Evolutionary conservation across 2,329 filamentous ascomycete genomes (phyloP).

Genomic region (Beauveria brongniartii): DNA sequence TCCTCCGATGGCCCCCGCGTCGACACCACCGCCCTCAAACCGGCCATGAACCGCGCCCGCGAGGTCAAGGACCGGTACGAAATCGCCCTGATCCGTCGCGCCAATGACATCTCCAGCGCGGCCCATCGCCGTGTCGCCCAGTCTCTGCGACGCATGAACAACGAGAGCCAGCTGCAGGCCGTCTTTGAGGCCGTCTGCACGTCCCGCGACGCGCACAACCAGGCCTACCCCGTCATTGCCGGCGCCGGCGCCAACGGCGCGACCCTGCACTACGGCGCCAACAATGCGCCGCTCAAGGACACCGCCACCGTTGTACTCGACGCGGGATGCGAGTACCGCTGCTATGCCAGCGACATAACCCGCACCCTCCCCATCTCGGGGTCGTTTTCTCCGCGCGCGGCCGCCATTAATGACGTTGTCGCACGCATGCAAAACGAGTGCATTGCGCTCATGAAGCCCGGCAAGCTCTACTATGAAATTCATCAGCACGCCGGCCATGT

Average conservation of each 20-base stretch:
- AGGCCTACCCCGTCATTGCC: constrained; percentile 86
- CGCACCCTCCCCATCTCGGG: constrained; percentile 75
- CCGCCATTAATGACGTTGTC: constrained; percentile 69
- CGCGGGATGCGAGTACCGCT: constrained; percentile 75
- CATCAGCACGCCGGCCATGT: constrained; percentile 66
- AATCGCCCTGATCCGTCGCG: constrained; percentile 69
- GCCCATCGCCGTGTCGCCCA: constrained; percentile 69
- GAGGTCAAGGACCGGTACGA: constrained; percentile 84
- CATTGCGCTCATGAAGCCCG: constrained; percentile 60
- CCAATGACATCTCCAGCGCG: constrained; percentile 68
- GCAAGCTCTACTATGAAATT: constrained; percentile 61
- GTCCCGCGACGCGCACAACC: constrained; percentile 61
- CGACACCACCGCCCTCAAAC: constrained; percentile 47
- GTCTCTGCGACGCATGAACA: constrained; percentile 53
- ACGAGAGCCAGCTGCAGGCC: constrained; percentile 79
- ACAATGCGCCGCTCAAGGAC: constrained; percentile 62
- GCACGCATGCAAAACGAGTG: constrained; percentile 72
- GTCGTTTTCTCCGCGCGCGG: constrained; percentile 57
- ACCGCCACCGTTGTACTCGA: constrained; percentile 75
- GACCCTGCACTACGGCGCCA: constrained; percentile 78
- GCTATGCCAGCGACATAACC: constrained; percentile 87
- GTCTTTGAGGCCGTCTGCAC: constrained; percentile 67
- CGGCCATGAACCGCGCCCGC: constrained; percentile 71
- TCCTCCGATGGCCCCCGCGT: constrained; percentile 31
- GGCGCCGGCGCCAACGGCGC: constrained; percentile 75